A percentile compares a stretch with the other conserved stretches of the same genome.
phyloP scores from a whole-genome alignment of 2,329 filamentous ascomycete genomes.

The Fusarium dlaminii region DNA sequence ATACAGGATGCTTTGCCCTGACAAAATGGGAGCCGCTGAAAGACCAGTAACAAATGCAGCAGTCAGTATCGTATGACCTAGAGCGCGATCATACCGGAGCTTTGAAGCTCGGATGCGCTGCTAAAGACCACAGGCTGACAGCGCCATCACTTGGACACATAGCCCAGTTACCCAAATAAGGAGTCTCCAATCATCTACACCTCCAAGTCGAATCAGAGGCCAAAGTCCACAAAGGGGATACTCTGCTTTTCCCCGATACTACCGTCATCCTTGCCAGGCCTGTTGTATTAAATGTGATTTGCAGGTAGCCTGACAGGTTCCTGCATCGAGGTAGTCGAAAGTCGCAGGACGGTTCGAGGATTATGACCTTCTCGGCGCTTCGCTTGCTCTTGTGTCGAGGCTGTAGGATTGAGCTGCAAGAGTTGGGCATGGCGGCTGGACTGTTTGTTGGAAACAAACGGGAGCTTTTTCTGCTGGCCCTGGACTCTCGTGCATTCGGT shows the following conservation, averaged over 20 bases:
- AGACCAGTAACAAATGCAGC: neutral
- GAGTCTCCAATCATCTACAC: accelerated
- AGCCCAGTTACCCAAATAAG: neutral
- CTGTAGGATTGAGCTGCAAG: neutral
- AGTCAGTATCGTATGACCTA: neutral
- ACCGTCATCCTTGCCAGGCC: conserved; percentile 1
- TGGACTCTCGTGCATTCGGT: neutral
- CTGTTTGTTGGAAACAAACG: neutral
- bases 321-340: conserved; percentile 5
- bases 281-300: conserved; percentile 37
- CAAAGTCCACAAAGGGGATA: neutral
- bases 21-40: accelerated
- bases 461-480: neutral
- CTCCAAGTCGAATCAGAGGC: neutral
- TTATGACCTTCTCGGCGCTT: conserved; percentile 42
- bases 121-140: neutral
- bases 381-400: conserved; percentile 46
- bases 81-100: neutral
- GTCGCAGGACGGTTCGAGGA: conserved; percentile 49
- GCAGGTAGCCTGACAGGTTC: neutral
- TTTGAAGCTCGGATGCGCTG: neutral
- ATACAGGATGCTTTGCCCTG: too few relatives aligned
- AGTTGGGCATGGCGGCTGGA: neutral
- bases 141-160: neutral
- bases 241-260: neutral